Percentiles rank a stretch among this genome's conserved stretches.
Conservation (phyloP, 2,329 filamentous ascomycete species). For the Pseudopyricularia cyperi region DNA sequence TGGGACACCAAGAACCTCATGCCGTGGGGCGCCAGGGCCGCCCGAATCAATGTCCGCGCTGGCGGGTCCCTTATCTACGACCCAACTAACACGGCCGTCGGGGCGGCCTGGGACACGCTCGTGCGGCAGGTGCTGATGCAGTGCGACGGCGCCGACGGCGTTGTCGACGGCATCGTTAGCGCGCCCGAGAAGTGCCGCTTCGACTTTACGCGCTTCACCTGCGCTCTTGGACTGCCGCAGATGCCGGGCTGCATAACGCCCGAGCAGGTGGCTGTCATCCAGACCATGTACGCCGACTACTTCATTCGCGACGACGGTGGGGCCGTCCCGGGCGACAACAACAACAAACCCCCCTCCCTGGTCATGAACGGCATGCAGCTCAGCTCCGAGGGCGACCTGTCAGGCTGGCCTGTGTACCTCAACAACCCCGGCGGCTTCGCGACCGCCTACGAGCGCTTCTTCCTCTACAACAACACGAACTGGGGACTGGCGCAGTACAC, state of each 20-base stretch:
- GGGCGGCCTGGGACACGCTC: constrained; percentile 7
- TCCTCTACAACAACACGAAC: constrained; percentile 14
- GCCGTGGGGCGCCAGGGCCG: constrained; percentile 27
- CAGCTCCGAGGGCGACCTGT: constrained; percentile 27
- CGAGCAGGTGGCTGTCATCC: constrained; percentile 5
- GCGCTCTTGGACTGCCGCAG: constrained; percentile 13
- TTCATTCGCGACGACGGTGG: constrained; percentile 1
- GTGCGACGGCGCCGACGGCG: constrained; percentile 36
- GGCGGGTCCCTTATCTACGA: constrained; percentile 28
- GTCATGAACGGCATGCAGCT: constrained; percentile 23
- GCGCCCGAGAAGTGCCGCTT: constrained; percentile 30
- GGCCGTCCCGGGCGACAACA: constrained; percentile 11
- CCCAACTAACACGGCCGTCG: constrained; percentile 27
- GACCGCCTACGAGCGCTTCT: constrained; percentile 13
- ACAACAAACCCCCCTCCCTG: constrained; percentile 10
- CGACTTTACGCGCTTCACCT: constrained; percentile 17
- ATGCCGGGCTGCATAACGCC: constrained; percentile 8
- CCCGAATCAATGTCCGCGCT: constrained; percentile 32
- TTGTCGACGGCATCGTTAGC: constrained; percentile 35
- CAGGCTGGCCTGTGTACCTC: constrained; percentile 12
- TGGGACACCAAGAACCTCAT: constrained; percentile 37
- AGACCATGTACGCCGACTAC: constrained; percentile 6
- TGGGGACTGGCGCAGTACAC: constrained; percentile 18
- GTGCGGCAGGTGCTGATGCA: constrained; percentile 28
- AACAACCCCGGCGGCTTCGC: constrained; percentile 10